Evolutionary conservation across 768 basidiomycete genomes (phyloP), one percentile per base, ranked within the genome.

Genomic region (Agaricus sinodeliciosus): DNA sequence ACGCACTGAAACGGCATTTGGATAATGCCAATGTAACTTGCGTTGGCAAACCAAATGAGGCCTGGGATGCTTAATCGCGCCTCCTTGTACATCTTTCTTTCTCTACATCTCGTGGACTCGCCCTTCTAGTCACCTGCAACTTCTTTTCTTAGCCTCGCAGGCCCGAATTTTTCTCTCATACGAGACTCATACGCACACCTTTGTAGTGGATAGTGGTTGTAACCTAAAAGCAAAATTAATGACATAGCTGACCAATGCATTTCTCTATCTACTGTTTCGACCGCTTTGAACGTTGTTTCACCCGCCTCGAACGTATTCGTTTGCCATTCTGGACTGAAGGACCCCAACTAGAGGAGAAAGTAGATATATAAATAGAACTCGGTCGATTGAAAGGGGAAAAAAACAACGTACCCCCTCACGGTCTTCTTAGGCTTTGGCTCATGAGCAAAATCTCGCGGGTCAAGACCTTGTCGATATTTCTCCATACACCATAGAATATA

Each of bases 401-500:
- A 41, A 22, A 34, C 9, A 12, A 73, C 84, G 61, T 57, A 91
- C 90, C 89, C 89, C 72, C 90, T 76, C 62, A 85, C 75, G 57
- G 78, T 87, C 72, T 89, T 92, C 67, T 81, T 86, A n/a, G 85
- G 79, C 59, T 64, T 77, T 9, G 76, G 65, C 48, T 82, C 80
- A 59, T 87, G 80, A 5, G 84, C 82, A 63, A 89, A 87, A 8
- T 76, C 73, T 16, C 72, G 63, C 2, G 87, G 72, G 1, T 80
- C 69, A 25, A 71, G 60, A 1, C 80, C 82, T 48, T 71, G 70
- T 22, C 87, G 76, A 65, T 76, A 93, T 62, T 89, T 91, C 62
- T 88, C 81, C 82, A 90, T 82, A 59, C 83, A 83, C 90, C 89
- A 91, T 7, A 91, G 69, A 52, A 91, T 80, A 60, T 93, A 93